Evolutionary conservation across 2,329 filamentous ascomycete species (phyloP).

Genomic region (Lachnellula arida): DNA sequence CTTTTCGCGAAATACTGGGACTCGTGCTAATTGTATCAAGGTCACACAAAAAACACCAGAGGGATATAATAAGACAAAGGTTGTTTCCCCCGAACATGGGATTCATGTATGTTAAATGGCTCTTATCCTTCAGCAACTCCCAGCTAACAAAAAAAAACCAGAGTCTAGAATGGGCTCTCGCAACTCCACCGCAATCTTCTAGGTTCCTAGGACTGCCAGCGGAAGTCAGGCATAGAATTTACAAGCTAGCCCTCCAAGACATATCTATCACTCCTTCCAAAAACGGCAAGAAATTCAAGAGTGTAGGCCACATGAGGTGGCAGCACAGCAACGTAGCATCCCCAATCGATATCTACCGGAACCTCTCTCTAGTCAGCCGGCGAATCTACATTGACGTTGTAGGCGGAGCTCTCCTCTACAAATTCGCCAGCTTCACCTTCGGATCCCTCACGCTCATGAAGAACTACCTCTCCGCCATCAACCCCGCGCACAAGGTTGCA

Average conservation of each 20-base stretch:
- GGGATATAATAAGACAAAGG: background rate
- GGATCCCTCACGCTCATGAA: background rate
- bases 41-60: background rate
- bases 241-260: background rate
- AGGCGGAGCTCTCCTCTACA: slow-evolving; percentile 11
- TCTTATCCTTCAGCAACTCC: background rate
- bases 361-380: slow-evolving; percentile 8
- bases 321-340: too few species aligned
- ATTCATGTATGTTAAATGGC: slow-evolving; percentile 13
- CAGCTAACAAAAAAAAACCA: background rate
- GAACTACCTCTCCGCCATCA: slow-evolving; percentile 9
- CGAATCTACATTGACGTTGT: slow-evolving; percentile 14
- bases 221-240: slow-evolving; percentile 9
- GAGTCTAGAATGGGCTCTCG: slow-evolving; percentile 11
- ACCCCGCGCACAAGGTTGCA: slow-evolving; percentile 6
- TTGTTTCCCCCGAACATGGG: slow-evolving; percentile 10
- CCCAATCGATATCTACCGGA: background rate
- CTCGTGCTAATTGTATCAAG: background rate
- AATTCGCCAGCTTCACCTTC: slow-evolving; percentile 1
- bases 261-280: background rate
- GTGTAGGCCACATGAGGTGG: background rate
- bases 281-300: slow-evolving; percentile 1
- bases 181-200: slow-evolving; percentile 3
- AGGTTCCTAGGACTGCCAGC: slow-evolving; percentile 4
- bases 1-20: too few species aligned